phyloP scores from a whole-genome alignment of 768 basidiomycete species.

The Chiua virens region DNA sequence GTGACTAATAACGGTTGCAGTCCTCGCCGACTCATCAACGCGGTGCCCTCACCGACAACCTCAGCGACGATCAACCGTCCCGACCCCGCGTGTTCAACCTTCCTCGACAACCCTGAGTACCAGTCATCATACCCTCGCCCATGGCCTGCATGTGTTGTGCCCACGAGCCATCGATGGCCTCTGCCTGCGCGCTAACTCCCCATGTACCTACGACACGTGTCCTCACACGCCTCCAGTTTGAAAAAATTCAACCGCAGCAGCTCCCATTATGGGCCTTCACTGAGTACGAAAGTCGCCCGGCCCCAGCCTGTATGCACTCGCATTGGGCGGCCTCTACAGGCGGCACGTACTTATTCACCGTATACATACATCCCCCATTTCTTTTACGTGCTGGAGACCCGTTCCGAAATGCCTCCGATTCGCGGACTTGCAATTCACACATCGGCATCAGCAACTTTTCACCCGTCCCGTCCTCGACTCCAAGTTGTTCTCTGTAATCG shows the following conservation, averaged over 20 bases:
- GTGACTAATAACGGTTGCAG: constrained; percentile 27
- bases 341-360: background rate
- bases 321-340: constrained; percentile 3
- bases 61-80: background rate
- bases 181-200: constrained; percentile 30
- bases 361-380: background rate
- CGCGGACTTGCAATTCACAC: constrained; percentile 25
- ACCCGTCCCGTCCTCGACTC: background rate
- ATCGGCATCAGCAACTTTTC: background rate
- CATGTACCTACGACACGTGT: constrained; percentile 32
- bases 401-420: constrained; percentile 22
- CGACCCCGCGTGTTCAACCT: background rate
- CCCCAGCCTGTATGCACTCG: constrained; percentile 5
- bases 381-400: constrained; percentile 18
- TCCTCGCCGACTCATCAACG: constrained; percentile 22
- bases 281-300: constrained; percentile 4
- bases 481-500: constrained; percentile 16
- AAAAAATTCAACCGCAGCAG: constrained; percentile 28
- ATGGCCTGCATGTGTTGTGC: background rate
- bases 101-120: too few species aligned
- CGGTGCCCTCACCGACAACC: constrained; percentile 8
- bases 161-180: background rate
- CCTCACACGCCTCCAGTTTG: constrained; percentile 28
- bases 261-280: constrained; percentile 16
- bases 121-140: background rate